Conservation (phyloP, 2,329 filamentous ascomycete genomes). For the Plectosphaerella cucumerina region DNA sequence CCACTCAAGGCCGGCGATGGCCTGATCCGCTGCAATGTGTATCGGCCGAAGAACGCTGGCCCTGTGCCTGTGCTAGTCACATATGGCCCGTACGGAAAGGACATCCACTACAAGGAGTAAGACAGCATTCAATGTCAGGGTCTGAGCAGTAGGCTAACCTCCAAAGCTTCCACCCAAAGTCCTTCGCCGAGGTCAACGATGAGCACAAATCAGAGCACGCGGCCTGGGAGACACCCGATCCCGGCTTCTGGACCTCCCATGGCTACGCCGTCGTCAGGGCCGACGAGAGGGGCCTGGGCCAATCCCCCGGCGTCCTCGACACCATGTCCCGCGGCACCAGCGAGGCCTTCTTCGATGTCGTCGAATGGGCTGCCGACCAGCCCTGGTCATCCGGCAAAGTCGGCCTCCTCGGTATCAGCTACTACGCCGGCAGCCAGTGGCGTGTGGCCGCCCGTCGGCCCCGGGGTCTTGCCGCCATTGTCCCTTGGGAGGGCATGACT, state of each 20-base stretch:
- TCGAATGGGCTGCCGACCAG: constrained; percentile 45
- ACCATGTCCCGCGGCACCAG: constrained; percentile 44
- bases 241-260: constrained; percentile 49
- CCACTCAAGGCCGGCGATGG: constrained; percentile 21
- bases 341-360: constrained; percentile 43
- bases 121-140: constrained; percentile 1
- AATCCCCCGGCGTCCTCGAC: constrained; percentile 41
- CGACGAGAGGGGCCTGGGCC: constrained; percentile 44
- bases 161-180: constrained; percentile 30
- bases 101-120: constrained; percentile 58
- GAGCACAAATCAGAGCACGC: constrained; percentile 50
- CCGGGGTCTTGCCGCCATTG: constrained; percentile 40
- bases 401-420: constrained; percentile 42
- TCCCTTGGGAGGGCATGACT: constrained; percentile 50
- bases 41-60: constrained; percentile 23
- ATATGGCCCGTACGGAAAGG: constrained; percentile 72
- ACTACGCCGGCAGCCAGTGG: constrained; percentile 45
- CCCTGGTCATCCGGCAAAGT: constrained; percentile 44
- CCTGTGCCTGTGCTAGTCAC: constrained; percentile 59
- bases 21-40: constrained; percentile 32
- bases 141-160: background rate
- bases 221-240: constrained; percentile 57
- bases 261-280: constrained; percentile 53
- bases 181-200: constrained; percentile 46
- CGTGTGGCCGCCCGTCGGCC: constrained; percentile 42